Conservation (phyloP, 2,329 filamentous ascomycete genomes). For the Didymella exigua region DNA sequence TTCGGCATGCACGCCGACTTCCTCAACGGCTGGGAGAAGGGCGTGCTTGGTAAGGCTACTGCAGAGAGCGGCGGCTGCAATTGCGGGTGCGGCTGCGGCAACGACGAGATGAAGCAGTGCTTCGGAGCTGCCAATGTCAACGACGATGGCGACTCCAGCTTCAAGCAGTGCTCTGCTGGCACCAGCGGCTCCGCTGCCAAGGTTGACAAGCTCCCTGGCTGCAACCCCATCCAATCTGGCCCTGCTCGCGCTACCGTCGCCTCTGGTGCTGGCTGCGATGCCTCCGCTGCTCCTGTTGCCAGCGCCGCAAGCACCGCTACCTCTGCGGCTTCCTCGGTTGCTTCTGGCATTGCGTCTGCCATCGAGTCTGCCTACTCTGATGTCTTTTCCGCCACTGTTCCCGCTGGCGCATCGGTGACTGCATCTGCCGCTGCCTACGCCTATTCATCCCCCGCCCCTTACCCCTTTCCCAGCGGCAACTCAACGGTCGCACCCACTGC, state of each 20-base stretch:
- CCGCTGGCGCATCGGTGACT: slow-evolving; percentile 11
- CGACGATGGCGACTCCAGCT: slow-evolving; percentile 36
- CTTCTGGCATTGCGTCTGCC: not conserved
- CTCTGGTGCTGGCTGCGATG: slow-evolving; percentile 36
- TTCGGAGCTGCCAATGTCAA: slow-evolving; percentile 46
- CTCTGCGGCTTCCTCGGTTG: slow-evolving; percentile 2
- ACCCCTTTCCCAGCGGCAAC: slow-evolving; percentile 10
- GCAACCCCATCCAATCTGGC: slow-evolving; percentile 48
- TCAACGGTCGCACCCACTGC: slow-evolving; percentile 11
- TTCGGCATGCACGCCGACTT: slow-evolving; percentile 48
- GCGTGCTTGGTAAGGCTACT: slow-evolving; percentile 45
- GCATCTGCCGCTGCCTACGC: slow-evolving; percentile 3
- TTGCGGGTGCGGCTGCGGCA: slow-evolving; percentile 46
- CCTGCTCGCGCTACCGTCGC: slow-evolving; percentile 38
- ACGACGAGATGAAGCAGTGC: slow-evolving; percentile 45
- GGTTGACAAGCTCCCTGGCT: slow-evolving; percentile 45
- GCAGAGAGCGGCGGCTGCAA: slow-evolving; percentile 42
- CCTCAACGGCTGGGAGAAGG: slow-evolving; percentile 46
- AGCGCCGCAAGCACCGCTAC: slow-evolving; percentile 10
- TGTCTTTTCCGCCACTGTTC: slow-evolving; percentile 2
- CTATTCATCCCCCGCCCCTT: slow-evolving; percentile 1
- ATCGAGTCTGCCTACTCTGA: not conserved
- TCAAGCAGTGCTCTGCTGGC: slow-evolving; percentile 36
- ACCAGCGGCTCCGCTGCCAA: slow-evolving; percentile 20
- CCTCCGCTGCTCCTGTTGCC: slow-evolving; percentile 12